These are phyloP conservation scores for Apiotrichum porosum DNA, from an alignment of 1,284 basidiomycete genomes.

Conservation along the genomic window DNA sequence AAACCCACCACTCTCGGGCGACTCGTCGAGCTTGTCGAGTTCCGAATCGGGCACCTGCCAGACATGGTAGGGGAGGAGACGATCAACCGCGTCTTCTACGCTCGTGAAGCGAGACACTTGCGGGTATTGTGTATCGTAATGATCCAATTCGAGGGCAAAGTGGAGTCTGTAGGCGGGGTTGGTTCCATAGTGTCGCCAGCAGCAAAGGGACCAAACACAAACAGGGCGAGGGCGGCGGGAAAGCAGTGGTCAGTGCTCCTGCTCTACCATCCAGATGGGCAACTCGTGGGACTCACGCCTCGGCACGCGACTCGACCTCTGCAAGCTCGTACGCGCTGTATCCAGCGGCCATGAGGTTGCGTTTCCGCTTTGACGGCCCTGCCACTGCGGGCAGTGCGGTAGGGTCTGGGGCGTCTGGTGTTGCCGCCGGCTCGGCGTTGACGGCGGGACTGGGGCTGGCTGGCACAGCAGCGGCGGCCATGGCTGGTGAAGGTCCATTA, in stretches of 20 bases:
- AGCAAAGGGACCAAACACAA: neutral
- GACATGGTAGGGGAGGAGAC: constrained; percentile 42
- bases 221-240: too few species aligned
- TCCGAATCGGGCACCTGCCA: constrained; percentile 44
- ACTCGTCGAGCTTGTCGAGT: constrained; percentile 17
- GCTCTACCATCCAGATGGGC: too few species aligned
- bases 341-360: constrained; percentile 6
- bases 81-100: constrained; percentile 33
- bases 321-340: constrained; percentile 7
- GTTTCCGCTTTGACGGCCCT: constrained; percentile 7
- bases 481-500: too few species aligned
- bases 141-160: constrained; percentile 35
- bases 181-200: too few species aligned
- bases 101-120: constrained; percentile 23
- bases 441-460: too few species aligned
- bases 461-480: too few species aligned
- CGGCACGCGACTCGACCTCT: constrained; percentile 8
- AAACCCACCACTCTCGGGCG: constrained; percentile 12
- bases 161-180: constrained; percentile 24
- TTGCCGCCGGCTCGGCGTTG: too few species aligned
- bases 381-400: neutral
- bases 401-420: too few species aligned
- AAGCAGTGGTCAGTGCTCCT: too few species aligned
- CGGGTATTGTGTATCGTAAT: constrained; percentile 27
- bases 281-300: constrained; percentile 18